These are phyloP conservation scores for Somion occarium DNA, from an alignment of 1,284 basidiomycete genomes.

Conservation along the genomic window DNA sequence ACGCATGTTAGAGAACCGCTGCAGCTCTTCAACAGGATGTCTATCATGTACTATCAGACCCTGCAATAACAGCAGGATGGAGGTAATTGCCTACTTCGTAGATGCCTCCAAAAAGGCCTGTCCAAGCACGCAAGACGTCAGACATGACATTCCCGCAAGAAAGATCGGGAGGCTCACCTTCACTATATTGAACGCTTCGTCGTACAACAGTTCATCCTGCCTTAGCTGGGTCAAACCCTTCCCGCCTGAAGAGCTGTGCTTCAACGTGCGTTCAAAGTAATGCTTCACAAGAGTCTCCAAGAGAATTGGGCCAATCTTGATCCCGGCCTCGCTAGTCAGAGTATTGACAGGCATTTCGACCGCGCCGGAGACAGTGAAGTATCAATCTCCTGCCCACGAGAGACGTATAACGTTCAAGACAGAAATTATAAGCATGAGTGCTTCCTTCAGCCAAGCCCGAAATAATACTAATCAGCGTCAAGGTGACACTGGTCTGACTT, in stretches of 20 bases:
- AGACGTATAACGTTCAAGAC: not conserved
- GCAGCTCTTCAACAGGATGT: slow-evolving; percentile 83
- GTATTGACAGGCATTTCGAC: slow-evolving; percentile 31
- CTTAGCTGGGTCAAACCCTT: slow-evolving; percentile 43
- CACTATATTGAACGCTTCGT: slow-evolving; percentile 75
- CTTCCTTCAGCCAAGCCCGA: not conserved
- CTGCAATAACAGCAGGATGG: not conserved
- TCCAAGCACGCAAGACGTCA: not conserved
- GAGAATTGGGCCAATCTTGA: slow-evolving; percentile 69
- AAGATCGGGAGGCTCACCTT: slow-evolving; percentile 46
- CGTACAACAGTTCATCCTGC: slow-evolving; percentile 77
- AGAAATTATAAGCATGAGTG: not conserved
- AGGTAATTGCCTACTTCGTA: slow-evolving; percentile 25
- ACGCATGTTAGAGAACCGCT: slow-evolving; percentile 80
- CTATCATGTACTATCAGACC: slow-evolving; percentile 20
- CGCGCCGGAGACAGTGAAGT: slow-evolving; percentile 2
- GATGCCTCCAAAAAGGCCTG: slow-evolving; percentile 48
- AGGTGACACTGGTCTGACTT: too few species aligned
- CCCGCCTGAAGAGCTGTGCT: slow-evolving; percentile 31
- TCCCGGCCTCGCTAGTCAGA: slow-evolving; percentile 55
- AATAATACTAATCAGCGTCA: too few species aligned
- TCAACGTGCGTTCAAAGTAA: slow-evolving; percentile 65
- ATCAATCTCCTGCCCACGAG: not conserved
- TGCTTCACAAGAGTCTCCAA: slow-evolving; percentile 80
- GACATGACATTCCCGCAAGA: not conserved